Conservation (phyloP, 176 grass and related monocot species). For the Avena atlantica region DNA sequence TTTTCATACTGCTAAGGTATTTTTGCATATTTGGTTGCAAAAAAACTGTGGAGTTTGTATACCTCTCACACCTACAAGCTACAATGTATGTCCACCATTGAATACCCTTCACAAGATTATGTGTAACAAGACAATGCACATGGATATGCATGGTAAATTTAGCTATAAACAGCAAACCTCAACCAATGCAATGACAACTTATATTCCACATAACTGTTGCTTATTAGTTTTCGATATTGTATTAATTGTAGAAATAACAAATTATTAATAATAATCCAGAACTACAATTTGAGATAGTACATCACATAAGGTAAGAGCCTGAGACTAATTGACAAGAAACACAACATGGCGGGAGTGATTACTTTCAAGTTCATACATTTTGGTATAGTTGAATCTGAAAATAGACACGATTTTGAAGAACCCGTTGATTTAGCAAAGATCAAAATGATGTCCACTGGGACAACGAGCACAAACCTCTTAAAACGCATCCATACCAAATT, state of each 20-base stretch:
- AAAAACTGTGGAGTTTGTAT: not conserved
- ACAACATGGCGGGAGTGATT: not conserved
- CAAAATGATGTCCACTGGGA: slow-evolving; percentile 18
- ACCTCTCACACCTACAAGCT: not conserved
- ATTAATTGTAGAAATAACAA: slow-evolving; percentile 21
- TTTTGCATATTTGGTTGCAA: not conserved
- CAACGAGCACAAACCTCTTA: slow-evolving; percentile 70
- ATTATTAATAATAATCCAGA: not conserved
- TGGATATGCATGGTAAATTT: not conserved
- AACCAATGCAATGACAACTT: not conserved
- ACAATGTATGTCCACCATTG: not conserved
- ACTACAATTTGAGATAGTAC: slow-evolving; percentile 1
- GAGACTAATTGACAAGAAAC: slow-evolving; percentile 7
- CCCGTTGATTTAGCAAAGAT: slow-evolving; percentile 3
- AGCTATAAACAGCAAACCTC: slow-evolving; percentile 24
- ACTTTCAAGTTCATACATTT: not conserved
- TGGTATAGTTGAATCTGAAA: slow-evolving; percentile 10
- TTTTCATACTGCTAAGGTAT: not conserved
- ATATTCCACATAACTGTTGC: not conserved
- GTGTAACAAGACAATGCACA: slow-evolving; percentile 14
- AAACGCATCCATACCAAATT: slow-evolving; percentile 96
- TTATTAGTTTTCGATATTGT: slow-evolving; percentile 15
- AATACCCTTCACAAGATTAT: slow-evolving; percentile 29
- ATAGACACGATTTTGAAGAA: not conserved
- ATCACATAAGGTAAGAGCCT: not conserved